Base-by-base conservation (phyloP, 2,329 filamentous ascomycete species). In the Colletotrichum musicola region DNA sequence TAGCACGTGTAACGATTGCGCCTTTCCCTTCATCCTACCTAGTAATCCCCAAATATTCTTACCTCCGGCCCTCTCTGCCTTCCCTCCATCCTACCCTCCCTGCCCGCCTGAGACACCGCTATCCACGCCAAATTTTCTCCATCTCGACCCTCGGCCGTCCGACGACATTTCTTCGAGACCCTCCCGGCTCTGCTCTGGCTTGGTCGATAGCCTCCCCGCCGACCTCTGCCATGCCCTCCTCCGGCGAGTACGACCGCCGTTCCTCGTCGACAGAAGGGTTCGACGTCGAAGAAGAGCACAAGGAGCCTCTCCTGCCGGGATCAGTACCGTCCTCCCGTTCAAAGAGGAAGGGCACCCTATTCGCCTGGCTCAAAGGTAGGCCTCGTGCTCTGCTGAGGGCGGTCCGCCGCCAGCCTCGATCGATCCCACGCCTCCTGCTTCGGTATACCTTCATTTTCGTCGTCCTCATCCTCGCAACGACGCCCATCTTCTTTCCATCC, bases 401-500 rank as follows among this genome's bases (percentile, higher is more conserved):
- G 42, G 10, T 63, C 42, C 70, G 70, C n/a, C 67, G 70, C 0
- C 70, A 71, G 16, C 70, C 70, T 18, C 59, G 67, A 20, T 70
- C 40, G 5, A 61, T 68, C 4, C 55, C 65, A 3, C 54, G 62
- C 6, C 27, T 68, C 4, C 13, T 71, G 3, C 38, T 77, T 35
- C 75, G 74, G 44, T 75, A 76, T 47, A 55, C 62, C 12, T 3
- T 77, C 14, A 44, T 75, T n/a, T 25, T 78, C 10, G 35, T 81
- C 16, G 70, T 77, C 22, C 70, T 76, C 4, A 72, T 83, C 13
- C 68, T 79, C 18, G 49, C 77, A 25, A 71, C 72, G 1, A 80
- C 77, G 1, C 76, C 77, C 3, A 72, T 83, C 7, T 76, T 85
- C 40, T 81, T 81, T 9, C 80, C 82, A 0, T 85, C 83, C 1